phyloP scores from a whole-genome alignment of 108 stramenopile genomes.

The Nitzschia sp. region DNA sequence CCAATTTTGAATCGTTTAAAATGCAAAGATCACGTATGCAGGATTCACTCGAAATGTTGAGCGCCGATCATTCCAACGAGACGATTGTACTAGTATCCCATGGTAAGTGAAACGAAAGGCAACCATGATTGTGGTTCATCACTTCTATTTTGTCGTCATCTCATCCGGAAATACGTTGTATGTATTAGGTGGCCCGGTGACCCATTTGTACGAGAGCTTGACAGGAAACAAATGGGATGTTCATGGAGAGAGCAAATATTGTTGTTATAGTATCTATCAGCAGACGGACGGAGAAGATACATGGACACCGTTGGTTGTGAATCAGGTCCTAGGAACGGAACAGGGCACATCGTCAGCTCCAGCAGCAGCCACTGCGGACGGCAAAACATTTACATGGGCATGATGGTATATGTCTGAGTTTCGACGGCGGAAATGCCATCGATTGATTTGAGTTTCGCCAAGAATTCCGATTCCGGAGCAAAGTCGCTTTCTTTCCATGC shows the following conservation, averaged over 20 bases:
- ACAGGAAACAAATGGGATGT: slow-evolving; percentile 42
- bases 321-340: slow-evolving; percentile 21
- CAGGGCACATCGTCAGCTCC: neutral
- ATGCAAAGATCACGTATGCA: slow-evolving; percentile 38
- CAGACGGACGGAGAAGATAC: slow-evolving; percentile 6
- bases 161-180: neutral
- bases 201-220: slow-evolving; percentile 51
- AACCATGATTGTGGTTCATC: neutral
- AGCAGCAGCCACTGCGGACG: neutral
- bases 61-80: slow-evolving; percentile 3
- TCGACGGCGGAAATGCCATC: slow-evolving; percentile 85
- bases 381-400: slow-evolving; percentile 41
- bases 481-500: slow-evolving; percentile 52
- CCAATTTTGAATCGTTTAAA: slow-evolving; percentile 31
- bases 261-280: slow-evolving; percentile 47
- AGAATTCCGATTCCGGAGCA: slow-evolving; percentile 65
- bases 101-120: slow-evolving; percentile 12
- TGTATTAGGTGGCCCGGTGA: slow-evolving; percentile 39
- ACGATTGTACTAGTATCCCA: slow-evolving; percentile 53
- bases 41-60: slow-evolving; percentile 12
- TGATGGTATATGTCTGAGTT: slow-evolving; percentile 84
- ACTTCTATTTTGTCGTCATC: neutral
- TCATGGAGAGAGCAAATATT: slow-evolving; percentile 37
- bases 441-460: slow-evolving; percentile 76
- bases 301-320: slow-evolving; percentile 28